phyloP scores from a whole-genome alignment of 371 early-diverging fungal genomes.

The Mortierella sp. region DNA sequence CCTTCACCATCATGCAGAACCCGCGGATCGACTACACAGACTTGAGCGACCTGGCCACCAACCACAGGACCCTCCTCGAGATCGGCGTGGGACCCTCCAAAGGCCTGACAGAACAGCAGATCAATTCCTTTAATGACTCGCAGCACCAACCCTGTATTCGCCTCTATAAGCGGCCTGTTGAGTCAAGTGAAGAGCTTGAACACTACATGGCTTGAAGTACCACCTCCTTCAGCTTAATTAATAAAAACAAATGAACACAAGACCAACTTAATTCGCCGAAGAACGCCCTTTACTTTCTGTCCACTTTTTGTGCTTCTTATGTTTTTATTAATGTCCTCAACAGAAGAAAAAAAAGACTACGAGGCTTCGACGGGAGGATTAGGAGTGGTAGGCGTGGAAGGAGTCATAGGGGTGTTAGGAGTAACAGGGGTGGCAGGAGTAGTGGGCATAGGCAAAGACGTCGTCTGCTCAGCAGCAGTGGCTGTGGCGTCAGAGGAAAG shows the following conservation, averaged over 20 bases:
- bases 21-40: slow-evolving; percentile 30
- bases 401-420: not conserved
- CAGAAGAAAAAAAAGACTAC: not conserved
- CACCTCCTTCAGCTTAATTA: not conserved
- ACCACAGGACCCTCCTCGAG: slow-evolving; percentile 27
- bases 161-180: slow-evolving; percentile 35
- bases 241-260: not conserved
- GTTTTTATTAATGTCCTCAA: not conserved
- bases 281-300: not conserved
- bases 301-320: not conserved
- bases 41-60: slow-evolving; percentile 27
- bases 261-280: not conserved
- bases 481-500: slow-evolving; percentile 22
- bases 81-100: slow-evolving; percentile 37
- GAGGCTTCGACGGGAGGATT: not conserved
- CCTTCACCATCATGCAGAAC: slow-evolving; percentile 46
- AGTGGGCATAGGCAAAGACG: not conserved
- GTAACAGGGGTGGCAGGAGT: not conserved
- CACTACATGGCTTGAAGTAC: slow-evolving; percentile 7
- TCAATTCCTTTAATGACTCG: slow-evolving; percentile 26
- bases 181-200: slow-evolving; percentile 36
- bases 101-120: slow-evolving; percentile 20
- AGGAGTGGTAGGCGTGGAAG: not conserved
- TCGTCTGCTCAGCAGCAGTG: not conserved
- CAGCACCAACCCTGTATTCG: slow-evolving; percentile 30